Conservation (phyloP, 768 basidiomycete species). For the Terana coerulea region DNA sequence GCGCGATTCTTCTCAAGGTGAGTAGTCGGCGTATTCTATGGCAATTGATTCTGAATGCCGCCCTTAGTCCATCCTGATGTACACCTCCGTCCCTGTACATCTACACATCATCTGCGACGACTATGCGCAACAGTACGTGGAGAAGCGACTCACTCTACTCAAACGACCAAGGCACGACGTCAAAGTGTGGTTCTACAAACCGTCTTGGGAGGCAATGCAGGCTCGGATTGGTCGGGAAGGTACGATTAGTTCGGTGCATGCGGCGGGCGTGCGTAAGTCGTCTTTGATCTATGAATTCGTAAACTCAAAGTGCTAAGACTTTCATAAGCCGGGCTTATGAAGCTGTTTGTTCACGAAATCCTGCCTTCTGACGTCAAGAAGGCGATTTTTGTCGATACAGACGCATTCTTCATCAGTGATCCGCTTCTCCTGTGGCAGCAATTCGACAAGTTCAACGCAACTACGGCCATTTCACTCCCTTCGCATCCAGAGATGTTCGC, state of each 20-base stretch:
- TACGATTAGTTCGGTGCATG: conserved; percentile 40
- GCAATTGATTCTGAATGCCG: neutral
- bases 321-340: conserved; percentile 44
- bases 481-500: conserved; percentile 39
- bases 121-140: conserved; percentile 35
- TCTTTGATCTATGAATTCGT: neutral
- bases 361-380: conserved; percentile 38
- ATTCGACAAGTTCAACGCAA: conserved; percentile 31
- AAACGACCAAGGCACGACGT: conserved; percentile 34
- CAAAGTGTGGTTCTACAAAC: conserved; percentile 39
- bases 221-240: conserved; percentile 45
- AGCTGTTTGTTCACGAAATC: conserved; percentile 50
- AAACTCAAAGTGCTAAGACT: neutral
- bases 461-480: conserved; percentile 40
- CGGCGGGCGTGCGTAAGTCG: conserved; percentile 46
- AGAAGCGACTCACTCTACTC: conserved; percentile 36
- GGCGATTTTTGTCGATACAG: conserved; percentile 48
- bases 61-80: conserved; percentile 26
- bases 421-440: conserved; percentile 42
- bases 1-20: conserved; percentile 41
- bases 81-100: conserved; percentile 16
- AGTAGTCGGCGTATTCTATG: conserved; percentile 10
- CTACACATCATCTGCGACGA: conserved; percentile 39
- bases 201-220: conserved; percentile 37
- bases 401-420: conserved; percentile 46